phyloP scores from a whole-genome alignment of 495 filamentous ascomycete genomes.

The Astrothelium subdiscretum region DNA sequence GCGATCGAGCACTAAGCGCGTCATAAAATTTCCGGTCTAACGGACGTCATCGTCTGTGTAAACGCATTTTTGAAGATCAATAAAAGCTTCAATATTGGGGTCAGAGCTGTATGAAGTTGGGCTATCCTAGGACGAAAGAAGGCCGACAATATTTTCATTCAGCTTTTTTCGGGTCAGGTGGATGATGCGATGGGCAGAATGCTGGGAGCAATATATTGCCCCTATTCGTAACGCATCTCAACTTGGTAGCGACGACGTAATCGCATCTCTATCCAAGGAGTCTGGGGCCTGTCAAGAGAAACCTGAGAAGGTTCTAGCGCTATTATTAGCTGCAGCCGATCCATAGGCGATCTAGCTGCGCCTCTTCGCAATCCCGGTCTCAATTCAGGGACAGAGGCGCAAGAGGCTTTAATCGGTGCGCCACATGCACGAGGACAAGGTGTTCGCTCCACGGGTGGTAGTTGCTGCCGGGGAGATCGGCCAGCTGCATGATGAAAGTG shows the following conservation, averaged over 20 bases:
- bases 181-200: neutral
- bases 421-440: neutral
- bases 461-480: neutral
- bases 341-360: neutral
- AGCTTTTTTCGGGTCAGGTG: neutral
- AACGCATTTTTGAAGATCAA: neutral
- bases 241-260: neutral
- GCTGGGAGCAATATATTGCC: slow-evolving; percentile 1
- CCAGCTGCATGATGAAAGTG: neutral
- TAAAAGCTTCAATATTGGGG: neutral
- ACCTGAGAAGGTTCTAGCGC: neutral
- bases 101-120: neutral
- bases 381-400: neutral
- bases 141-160: neutral
- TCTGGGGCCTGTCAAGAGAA: neutral
- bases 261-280: neutral
- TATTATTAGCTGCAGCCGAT: neutral
- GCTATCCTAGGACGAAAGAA: neutral
- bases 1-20: neutral
- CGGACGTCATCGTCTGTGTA: neutral
- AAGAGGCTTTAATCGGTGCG: neutral
- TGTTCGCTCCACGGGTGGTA: neutral
- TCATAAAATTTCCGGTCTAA: neutral
- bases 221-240: neutral
- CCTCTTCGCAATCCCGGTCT: neutral